Percentiles rank a stretch among this genome's conserved stretches.
Evolutionary conservation across 1,284 basidiomycete genomes (phyloP).

Genomic region (Cutaneotrichosporon cavernicola): DNA sequence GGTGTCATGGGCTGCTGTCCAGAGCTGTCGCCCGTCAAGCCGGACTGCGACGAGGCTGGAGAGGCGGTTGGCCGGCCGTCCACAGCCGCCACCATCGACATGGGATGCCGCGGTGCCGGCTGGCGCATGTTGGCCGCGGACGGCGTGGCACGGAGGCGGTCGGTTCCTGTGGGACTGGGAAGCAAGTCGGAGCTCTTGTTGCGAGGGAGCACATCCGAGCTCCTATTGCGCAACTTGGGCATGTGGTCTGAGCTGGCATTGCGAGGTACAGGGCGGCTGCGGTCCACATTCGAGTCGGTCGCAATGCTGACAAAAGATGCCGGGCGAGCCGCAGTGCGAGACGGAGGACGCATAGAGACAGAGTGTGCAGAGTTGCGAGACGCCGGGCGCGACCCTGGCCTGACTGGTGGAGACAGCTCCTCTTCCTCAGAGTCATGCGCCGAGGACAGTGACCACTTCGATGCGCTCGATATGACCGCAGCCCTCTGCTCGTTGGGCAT

Average conservation of each 20-base stretch:
- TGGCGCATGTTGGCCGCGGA: slow-evolving; percentile 7
- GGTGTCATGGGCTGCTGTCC: slow-evolving; percentile 32
- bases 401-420: not conserved
- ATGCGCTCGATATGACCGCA: slow-evolving; percentile 11
- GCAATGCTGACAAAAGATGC: slow-evolving; percentile 10
- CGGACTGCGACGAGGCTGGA: slow-evolving; percentile 31
- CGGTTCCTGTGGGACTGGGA: slow-evolving; percentile 1
- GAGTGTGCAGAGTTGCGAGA: slow-evolving; percentile 11
- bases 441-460: slow-evolving; percentile 26
- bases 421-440: slow-evolving; percentile 16
- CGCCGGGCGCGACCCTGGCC: slow-evolving; percentile 8
- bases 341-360: slow-evolving; percentile 16
- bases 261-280: not conserved
- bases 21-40: slow-evolving; percentile 28
- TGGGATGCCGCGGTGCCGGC: slow-evolving; percentile 12
- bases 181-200: slow-evolving; percentile 3
- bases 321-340: slow-evolving; percentile 4
- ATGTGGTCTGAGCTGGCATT: not conserved
- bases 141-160: slow-evolving; percentile 14
- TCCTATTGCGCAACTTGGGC: slow-evolving; percentile 2
- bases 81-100: slow-evolving; percentile 7
- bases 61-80: slow-evolving; percentile 23
- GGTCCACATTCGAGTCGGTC: slow-evolving; percentile 5
- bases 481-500: not conserved
- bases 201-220: slow-evolving; percentile 2